A percentile compares a stretch with the other conserved stretches of the same genome.
These are phyloP conservation scores for Neospermospora avenae DNA, from an alignment of 2,329 filamentous ascomycete genomes.

Conservation along the genomic window DNA sequence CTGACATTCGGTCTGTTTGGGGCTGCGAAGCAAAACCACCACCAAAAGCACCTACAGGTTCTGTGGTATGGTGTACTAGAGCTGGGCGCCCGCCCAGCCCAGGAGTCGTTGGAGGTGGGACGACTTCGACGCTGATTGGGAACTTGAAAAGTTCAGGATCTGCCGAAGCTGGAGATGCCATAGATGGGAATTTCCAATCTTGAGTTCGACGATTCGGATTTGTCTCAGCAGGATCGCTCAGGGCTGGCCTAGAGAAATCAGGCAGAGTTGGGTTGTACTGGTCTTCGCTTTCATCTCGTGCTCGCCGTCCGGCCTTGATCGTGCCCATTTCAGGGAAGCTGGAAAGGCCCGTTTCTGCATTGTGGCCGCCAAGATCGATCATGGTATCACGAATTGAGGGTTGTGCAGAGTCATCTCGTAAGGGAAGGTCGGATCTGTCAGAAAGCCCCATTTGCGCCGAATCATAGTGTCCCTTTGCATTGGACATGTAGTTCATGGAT, in stretches of 20 bases:
- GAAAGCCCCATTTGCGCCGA: constrained; percentile 31
- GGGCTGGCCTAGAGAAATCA: constrained; percentile 48
- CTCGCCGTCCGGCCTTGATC: constrained; percentile 39
- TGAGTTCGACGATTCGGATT: constrained; percentile 50
- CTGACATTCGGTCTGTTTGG: constrained; percentile 26
- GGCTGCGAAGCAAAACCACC: constrained; percentile 15
- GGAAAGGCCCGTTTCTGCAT: constrained; percentile 53
- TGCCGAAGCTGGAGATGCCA: constrained; percentile 50
- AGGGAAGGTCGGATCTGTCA: constrained; percentile 51
- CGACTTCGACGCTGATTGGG: constrained; percentile 38
- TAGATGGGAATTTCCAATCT: constrained; percentile 58
- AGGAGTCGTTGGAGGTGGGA: constrained; percentile 29
- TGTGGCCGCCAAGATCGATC: constrained; percentile 61
- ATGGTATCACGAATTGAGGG: constrained; percentile 56
- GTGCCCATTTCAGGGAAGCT: constrained; percentile 61
- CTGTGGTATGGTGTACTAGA: constrained; percentile 50
- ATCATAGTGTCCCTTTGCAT: constrained; percentile 59
- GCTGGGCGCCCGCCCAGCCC: constrained; percentile 41
- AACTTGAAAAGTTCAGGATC: constrained; percentile 53
- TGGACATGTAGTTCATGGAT: constrained; percentile 61
- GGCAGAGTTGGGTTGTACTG: constrained; percentile 25
- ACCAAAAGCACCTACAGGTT: constrained; percentile 40
- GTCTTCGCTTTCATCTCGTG: constrained; percentile 23
- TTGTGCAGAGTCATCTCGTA: constrained; percentile 53
- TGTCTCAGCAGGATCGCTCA: constrained; percentile 56